Evolutionary conservation across 2,329 filamentous ascomycete genomes (phyloP).

Genomic region (Penicillium brasilianum): DNA sequence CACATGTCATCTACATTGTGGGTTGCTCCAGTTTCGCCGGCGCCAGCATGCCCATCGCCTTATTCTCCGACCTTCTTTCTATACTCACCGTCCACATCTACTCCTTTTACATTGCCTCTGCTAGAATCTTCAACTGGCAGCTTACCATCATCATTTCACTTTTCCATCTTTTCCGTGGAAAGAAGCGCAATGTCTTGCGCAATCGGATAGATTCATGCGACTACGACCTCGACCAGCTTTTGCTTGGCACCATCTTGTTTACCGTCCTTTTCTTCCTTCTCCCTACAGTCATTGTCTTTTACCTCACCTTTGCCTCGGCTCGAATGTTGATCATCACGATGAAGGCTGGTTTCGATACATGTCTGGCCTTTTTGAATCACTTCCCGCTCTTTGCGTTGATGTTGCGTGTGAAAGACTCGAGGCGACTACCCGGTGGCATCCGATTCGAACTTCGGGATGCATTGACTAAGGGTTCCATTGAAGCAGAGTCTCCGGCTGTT

Average conservation of each 20-base stretch:
- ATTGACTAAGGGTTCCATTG: conserved; percentile 49
- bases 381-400: conserved; percentile 97
- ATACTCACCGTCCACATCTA: conserved; percentile 94
- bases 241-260: conserved; percentile 95
- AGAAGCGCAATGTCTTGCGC: conserved; percentile 95
- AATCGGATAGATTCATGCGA: conserved; percentile 99
- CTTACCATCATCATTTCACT: conserved; percentile 93
- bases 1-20: conserved; percentile 86
- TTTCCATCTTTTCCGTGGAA: conserved; percentile 98
- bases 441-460: conserved; percentile 87
- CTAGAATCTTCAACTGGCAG: conserved; percentile 98
- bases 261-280: conserved; percentile 93
- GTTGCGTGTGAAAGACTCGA: conserved; percentile 91
- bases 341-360: conserved; percentile 88
- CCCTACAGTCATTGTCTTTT: conserved; percentile 94
- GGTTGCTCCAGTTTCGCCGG: conserved; percentile 94
- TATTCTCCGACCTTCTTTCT: conserved; percentile 92
- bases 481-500: conserved; percentile 57
- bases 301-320: conserved; percentile 91
- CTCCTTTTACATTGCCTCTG: conserved; percentile 95
- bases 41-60: conserved; percentile 93
- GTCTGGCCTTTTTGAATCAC: conserved; percentile 92
- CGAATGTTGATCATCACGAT: conserved; percentile 93
- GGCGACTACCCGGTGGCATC: conserved; percentile 87
- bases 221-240: conserved; percentile 94